A percentile compares a stretch with the other conserved stretches of the same genome.
Evolutionary conservation across 1,284 basidiomycete genomes (phyloP).

Genomic region (Rhodotorula sp.): DNA sequence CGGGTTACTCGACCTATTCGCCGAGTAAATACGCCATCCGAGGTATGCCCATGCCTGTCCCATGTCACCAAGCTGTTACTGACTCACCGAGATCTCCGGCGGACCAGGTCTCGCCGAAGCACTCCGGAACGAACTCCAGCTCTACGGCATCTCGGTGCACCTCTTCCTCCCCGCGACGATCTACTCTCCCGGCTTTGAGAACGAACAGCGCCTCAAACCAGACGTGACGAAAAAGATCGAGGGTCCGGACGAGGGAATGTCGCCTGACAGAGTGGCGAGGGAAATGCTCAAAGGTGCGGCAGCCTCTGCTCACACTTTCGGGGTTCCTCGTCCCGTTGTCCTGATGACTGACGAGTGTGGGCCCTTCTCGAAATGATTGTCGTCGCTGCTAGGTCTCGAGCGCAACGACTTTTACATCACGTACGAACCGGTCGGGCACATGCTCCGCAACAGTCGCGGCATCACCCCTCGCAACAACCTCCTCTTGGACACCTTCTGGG

Average conservation of each 20-base stretch:
- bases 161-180: slow-evolving; percentile 87
- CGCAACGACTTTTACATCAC: slow-evolving; percentile 74
- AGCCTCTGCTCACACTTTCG: background rate
- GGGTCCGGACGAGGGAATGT: slow-evolving; percentile 66
- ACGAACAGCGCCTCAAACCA: slow-evolving; percentile 80
- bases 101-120: slow-evolving; percentile 75
- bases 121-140: slow-evolving; percentile 73
- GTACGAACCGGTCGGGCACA: slow-evolving; percentile 63
- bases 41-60: slow-evolving; percentile 55
- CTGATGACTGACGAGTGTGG: no score
- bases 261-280: slow-evolving; percentile 65
- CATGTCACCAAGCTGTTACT: no score
- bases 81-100: background rate
- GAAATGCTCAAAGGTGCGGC: slow-evolving; percentile 62
- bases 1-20: slow-evolving; percentile 81
- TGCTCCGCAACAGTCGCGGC: slow-evolving; percentile 70
- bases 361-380: no score
- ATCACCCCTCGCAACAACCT: slow-evolving; percentile 64
- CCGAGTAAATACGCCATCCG: slow-evolving; percentile 86
- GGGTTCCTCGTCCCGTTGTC: no score
- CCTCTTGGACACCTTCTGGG: slow-evolving; percentile 58
- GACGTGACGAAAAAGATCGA: slow-evolving; percentile 76
- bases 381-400: slow-evolving; percentile 59
- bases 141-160: slow-evolving; percentile 78
- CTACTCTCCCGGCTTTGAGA: slow-evolving; percentile 71